Evolutionary conservation across 2,329 filamentous ascomycete species (phyloP), one percentile per base, ranked within the genome.

Genomic region (Fusarium secorum): DNA sequence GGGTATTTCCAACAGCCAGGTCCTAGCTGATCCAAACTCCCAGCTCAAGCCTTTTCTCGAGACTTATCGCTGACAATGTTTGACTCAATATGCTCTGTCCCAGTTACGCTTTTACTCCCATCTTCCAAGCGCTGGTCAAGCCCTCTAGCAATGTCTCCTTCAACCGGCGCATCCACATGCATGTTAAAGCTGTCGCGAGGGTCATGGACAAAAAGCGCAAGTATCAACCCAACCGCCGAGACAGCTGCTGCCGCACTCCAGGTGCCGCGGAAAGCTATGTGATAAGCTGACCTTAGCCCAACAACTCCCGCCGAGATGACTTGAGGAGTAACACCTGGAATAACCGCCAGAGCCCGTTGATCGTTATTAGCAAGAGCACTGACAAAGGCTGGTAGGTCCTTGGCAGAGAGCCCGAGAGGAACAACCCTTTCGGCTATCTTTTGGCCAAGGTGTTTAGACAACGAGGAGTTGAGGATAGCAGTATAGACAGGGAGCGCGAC

Each of bases 1-100:
- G 3, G 2, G 0, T 17, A 0, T 17, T 8, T 17, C 32, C 15
- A 9, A 3, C 1, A 33, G 7, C 15, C 32, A 33, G 15, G 7
- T 9, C 7, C 9, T 33, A 8, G 15, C 32, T 1, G 15, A 33
- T 17, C 15, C 8, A 33, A 17, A 38, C 7, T 38, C 11, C 36
- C 11, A 14, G 36, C 7, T n/a, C 20, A 38, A 38, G 36, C 36
- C 11, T 38, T 38, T 11, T 38, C 36, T 38, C 7, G 20, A 38
- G 36, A 13, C 11, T 38, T n/a, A 13, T 38, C 36, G 36, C 20
- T n/a, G 20, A 38, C 36, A n/a, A 13, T 38, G 20, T 13, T 38
- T 38, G 36, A 38, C 20, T 38, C 36, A 11, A 38, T 38, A 14
- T 38, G 36, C 9, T 38, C 36, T 4, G 20, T 14, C 7, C 18